Conservation (phyloP, 768 basidiomycete genomes). For the Daedaleopsis nitida region DNA sequence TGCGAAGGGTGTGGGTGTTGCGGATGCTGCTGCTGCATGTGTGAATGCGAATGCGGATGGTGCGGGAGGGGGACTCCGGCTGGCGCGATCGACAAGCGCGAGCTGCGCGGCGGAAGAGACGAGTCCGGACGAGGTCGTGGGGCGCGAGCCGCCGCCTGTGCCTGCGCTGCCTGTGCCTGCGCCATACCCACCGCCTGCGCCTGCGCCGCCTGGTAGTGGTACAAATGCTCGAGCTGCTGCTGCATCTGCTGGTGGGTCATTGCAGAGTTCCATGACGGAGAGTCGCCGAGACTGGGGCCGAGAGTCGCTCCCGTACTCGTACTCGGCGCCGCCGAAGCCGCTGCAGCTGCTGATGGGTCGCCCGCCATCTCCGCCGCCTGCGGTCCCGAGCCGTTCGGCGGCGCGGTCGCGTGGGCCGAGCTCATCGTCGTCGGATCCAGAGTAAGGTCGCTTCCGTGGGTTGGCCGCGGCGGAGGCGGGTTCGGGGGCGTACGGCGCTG, state of each 20-base stretch:
- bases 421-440: slow-evolving; percentile 53
- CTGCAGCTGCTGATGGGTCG: slow-evolving; percentile 36
- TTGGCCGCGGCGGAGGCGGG: slow-evolving; percentile 32
- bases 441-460: slow-evolving; percentile 66
- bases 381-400: background rate
- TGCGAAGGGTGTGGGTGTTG: slow-evolving; percentile 38
- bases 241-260: slow-evolving; percentile 58
- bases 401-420: slow-evolving; percentile 22
- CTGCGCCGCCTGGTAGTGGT: slow-evolving; percentile 39
- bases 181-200: slow-evolving; percentile 29
- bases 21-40: slow-evolving; percentile 10
- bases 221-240: slow-evolving; percentile 49
- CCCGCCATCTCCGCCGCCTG: slow-evolving; percentile 17
- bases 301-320: slow-evolving; percentile 74
- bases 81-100: slow-evolving; percentile 49
- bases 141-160: slow-evolving; percentile 28
- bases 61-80: slow-evolving; percentile 31
- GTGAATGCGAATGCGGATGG: slow-evolving; percentile 7
- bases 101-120: slow-evolving; percentile 33
- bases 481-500: slow-evolving; percentile 30
- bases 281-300: slow-evolving; percentile 79
- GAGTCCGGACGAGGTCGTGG: slow-evolving; percentile 37
- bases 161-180: slow-evolving; percentile 12
- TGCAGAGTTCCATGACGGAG: slow-evolving; percentile 88
- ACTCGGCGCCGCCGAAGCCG: slow-evolving; percentile 32